phyloP scores from a whole-genome alignment of 805 yeast genomes.

The Cyberlindnera petersonii region DNA sequence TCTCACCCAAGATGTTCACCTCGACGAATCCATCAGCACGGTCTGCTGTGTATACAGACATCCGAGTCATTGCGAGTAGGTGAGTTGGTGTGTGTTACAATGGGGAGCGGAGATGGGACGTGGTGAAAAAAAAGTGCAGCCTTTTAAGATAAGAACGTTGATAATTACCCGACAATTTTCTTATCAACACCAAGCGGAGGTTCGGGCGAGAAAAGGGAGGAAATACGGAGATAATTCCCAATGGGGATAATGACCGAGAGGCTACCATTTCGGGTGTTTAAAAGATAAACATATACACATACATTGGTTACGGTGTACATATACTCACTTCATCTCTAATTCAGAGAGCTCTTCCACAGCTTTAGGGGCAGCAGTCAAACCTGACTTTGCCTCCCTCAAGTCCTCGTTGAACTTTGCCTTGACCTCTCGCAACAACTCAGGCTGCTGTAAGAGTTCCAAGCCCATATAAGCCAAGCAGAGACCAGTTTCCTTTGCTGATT shows the following conservation, averaged over 20 bases:
- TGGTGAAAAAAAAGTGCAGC: too few species aligned
- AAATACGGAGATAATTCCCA: neutral
- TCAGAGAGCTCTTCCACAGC: neutral
- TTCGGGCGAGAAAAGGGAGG: neutral
- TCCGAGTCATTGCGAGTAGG: too few species aligned
- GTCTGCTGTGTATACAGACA: conserved; percentile 1
- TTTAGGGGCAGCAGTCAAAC: neutral
- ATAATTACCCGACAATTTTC: too few species aligned
- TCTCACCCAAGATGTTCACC: neutral
- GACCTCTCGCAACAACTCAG: conserved; percentile 1
- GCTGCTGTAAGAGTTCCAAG: neutral
- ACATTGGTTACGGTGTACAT: too few species aligned
- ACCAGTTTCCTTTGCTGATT: conserved; percentile 7
- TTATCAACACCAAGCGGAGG: too few species aligned
- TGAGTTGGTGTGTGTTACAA: too few species aligned
- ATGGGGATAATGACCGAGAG: conserved; percentile 1
- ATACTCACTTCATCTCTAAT: too few species aligned
- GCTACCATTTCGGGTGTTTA: neutral
- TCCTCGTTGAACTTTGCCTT: neutral
- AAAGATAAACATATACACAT: too few species aligned
- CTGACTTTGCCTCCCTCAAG: neutral
- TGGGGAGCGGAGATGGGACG: too few species aligned
- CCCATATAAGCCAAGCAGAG: neutral
- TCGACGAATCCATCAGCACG: conserved; percentile 4
- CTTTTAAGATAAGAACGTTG: too few species aligned